A percentile compares a stretch with the other conserved stretches of the same genome.
Evolutionary conservation across 2,329 filamentous ascomycete genomes (phyloP).

Genomic region (Fusarium illudens): DNA sequence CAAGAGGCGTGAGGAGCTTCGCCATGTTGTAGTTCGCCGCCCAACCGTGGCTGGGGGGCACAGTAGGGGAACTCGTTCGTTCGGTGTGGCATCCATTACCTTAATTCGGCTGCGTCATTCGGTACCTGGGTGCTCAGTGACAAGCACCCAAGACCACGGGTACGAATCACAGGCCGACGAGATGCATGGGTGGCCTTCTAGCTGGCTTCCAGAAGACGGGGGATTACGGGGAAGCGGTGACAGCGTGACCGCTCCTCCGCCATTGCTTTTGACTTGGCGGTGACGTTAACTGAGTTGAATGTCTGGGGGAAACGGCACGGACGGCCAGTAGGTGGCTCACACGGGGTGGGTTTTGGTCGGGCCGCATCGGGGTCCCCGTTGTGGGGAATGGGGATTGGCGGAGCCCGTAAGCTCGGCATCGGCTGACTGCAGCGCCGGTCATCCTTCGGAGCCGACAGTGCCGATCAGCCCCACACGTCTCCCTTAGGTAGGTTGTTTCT

Average conservation of each 20-base stretch:
- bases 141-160: not conserved
- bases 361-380: conserved; percentile 23
- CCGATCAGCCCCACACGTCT: conserved; percentile 15
- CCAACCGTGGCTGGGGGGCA: conserved; percentile 28
- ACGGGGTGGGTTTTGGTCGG: not conserved
- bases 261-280: conserved; percentile 23
- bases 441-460: conserved; percentile 34
- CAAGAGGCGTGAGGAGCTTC: conserved; percentile 2
- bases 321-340: not conserved
- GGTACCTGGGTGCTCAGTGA: not conserved
- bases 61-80: conserved; percentile 7
- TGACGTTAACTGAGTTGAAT: not conserved
- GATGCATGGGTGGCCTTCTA: conserved; percentile 24
- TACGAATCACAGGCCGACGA: conserved; percentile 22
- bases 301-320: conserved; percentile 1
- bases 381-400: conserved; percentile 18
- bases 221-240: conserved; percentile 8
- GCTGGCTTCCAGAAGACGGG: conserved; percentile 29
- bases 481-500: conserved; percentile 4
- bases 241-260: conserved; percentile 12
- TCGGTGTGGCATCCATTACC: conserved; percentile 24
- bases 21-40: conserved; percentile 8
- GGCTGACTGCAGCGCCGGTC: conserved; percentile 11
- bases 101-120: conserved; percentile 23
- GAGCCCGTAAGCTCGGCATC: conserved; percentile 15